These are phyloP conservation scores for Carpinus viminea DNA, from an alignment of 306 rosid genomes.

Conservation along the genomic window DNA sequence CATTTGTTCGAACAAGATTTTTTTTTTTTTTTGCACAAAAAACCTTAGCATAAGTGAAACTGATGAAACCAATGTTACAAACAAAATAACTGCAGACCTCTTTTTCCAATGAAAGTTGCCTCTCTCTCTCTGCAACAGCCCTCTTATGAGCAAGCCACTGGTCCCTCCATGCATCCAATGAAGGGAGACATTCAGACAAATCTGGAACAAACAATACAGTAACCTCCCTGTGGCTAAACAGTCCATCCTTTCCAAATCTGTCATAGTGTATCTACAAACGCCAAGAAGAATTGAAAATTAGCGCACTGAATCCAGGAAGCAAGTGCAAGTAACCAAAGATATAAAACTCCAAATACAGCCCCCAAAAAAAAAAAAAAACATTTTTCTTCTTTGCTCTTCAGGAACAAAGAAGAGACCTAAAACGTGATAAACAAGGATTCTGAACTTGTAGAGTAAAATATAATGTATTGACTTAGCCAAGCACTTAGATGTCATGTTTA, in stretches of 20 bases:
- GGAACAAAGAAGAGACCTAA: neutral
- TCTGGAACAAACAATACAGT: conserved; percentile 85
- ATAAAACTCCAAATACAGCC: conserved; percentile 11
- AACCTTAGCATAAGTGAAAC: neutral
- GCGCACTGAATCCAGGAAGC: neutral
- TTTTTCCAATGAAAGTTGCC: conserved; percentile 50
- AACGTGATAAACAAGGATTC: neutral
- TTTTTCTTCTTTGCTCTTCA: no score
- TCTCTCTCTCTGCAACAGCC: conserved; percentile 78
- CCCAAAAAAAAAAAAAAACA: no score
- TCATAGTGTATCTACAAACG: conserved; percentile 86
- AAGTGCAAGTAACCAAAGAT: neutral
- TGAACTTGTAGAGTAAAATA: neutral
- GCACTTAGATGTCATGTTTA: neutral
- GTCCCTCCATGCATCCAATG: conserved; percentile 73
- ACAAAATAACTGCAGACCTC: conserved; percentile 57
- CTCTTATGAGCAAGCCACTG: conserved; percentile 93
- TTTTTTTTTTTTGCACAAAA: neutral
- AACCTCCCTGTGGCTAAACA: conserved; percentile 91
- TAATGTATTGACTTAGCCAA: neutral
- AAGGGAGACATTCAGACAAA: conserved; percentile 91
- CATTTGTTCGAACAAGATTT: neutral
- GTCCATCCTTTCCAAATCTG: conserved; percentile 85
- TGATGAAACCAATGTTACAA: neutral
- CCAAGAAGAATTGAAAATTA: conserved; percentile 21